Percentiles rank a stretch among this genome's conserved stretches.
phyloP scores from a whole-genome alignment of 75 land plant species.

The Pinus taeda region DNA sequence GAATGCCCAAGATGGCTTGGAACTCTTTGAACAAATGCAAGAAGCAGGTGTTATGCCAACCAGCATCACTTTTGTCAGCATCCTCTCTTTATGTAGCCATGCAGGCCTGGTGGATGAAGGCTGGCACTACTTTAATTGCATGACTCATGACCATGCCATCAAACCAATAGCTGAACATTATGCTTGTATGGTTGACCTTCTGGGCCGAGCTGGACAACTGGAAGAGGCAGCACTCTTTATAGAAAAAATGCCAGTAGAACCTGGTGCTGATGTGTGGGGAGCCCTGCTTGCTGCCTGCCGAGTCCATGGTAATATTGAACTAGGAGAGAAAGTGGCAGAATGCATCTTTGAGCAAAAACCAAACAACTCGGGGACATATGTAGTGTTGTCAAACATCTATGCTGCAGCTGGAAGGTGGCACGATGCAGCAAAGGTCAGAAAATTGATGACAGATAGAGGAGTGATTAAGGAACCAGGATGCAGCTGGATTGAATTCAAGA shows the following conservation, averaged over 20 bases:
- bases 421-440: neutral
- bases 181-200: constrained; percentile 25
- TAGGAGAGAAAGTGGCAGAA: constrained; percentile 16
- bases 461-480: neutral
- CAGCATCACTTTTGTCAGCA: constrained; percentile 3
- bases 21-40: constrained; percentile 21
- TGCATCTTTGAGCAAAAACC: constrained; percentile 7
- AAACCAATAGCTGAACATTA: constrained; percentile 15
- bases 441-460: neutral
- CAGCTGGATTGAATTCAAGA: neutral
- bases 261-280: constrained; percentile 9
- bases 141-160: constrained; percentile 4
- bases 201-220: constrained; percentile 24
- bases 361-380: neutral
- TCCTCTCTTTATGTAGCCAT: constrained; percentile 11
- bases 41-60: constrained; percentile 7
- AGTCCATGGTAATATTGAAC: constrained; percentile 2
- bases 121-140: constrained; percentile 9
- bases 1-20: constrained; percentile 23
- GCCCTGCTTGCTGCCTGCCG: constrained; percentile 23
- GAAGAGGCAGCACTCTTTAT: constrained; percentile 11
- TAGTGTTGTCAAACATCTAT: constrained; percentile 13
- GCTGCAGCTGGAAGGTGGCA: neutral
- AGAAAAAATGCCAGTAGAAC: constrained; percentile 15
- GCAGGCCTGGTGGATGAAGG: constrained; percentile 15